Conservation (phyloP, 1,284 basidiomycete genomes). For the Cerrena zonata region DNA sequence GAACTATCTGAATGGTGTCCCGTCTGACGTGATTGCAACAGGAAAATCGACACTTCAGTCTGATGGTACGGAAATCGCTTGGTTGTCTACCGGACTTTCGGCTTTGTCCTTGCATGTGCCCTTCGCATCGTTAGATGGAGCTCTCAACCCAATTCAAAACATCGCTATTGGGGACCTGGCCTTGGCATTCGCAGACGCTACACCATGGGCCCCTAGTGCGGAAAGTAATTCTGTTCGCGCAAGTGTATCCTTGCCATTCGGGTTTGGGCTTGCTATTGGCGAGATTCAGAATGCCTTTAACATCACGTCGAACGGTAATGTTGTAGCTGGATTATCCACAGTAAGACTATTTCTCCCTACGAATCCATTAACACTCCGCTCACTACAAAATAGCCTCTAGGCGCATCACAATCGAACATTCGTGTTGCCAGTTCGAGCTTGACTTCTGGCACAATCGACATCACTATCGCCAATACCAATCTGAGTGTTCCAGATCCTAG, state of each 20-base stretch:
- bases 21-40: conserved; percentile 53
- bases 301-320: conserved; percentile 46
- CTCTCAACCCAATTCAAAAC: conserved; percentile 63
- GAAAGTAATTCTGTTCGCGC: conserved; percentile 59
- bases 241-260: conserved; percentile 61
- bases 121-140: conserved; percentile 43
- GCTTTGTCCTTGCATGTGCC: conserved; percentile 56
- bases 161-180: conserved; percentile 63
- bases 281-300: conserved; percentile 65
- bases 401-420: conserved; percentile 54
- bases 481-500: conserved; percentile 46
- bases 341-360: not conserved
- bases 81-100: conserved; percentile 63
- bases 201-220: conserved; percentile 55
- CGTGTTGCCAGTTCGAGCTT: conserved; percentile 45
- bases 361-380: not conserved
- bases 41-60: conserved; percentile 54
- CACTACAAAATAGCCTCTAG: conserved; percentile 40
- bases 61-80: conserved; percentile 51
- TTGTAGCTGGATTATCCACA: conserved; percentile 52
- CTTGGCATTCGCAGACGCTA: conserved; percentile 50
- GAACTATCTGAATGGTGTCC: conserved; percentile 65
- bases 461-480: conserved; percentile 54
- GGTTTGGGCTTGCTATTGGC: conserved; percentile 63
- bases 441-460: conserved; percentile 64